Evolutionary conservation across 2,329 filamentous ascomycete species (phyloP), one percentile per base, ranked within the genome.

Genomic region (Neofusicoccum kwambonambiense): DNA sequence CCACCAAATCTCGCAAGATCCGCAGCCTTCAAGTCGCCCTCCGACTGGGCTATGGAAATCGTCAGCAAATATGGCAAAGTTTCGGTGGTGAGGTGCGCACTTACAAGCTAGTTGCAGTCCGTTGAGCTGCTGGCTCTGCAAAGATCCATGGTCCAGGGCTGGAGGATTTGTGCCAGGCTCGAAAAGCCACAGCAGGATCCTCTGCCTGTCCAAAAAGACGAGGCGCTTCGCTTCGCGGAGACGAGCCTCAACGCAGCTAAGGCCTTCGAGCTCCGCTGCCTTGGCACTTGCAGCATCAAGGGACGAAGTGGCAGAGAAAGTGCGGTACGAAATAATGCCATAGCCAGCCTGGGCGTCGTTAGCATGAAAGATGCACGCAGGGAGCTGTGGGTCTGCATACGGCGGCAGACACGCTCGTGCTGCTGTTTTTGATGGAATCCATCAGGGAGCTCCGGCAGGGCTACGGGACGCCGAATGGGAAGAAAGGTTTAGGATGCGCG

Each of bases 1-100:
- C 72, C 66, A 7, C 75, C 71, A 13, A 72, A 70, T 3, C 73
- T 71, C 19, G 73, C 73, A 45, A 77, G 66, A 42, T 78, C 76
- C 12, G 69, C 68, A 54, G 72, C 73, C 62, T 74, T 78, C 66
- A 74, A 71, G 37, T 71, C 62, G 11, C 75, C 75, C 22, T 58
- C 52, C 8, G 68, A 64, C 42, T 76, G 73, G 58, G 68, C 75
- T 78, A 61, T 3, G 11, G 11, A 7, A 41, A 7, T 13, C 3
- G 68, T 77, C 62, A 77, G 73, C 54, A 50, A 13, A 22, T n/a
- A 19, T 31, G 4, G 15, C 13, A 27, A 5, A 47, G 15, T 17
- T 7, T 13, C n/a, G n/a, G 3, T 6, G n/a, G 34, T n/a, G 19
- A 15, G 15, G 2, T 11, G 17, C 37, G 37, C 9, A 35, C 61